Percentiles rank a stretch among this genome's conserved stretches.
These are phyloP conservation scores for Solidago caesia DNA, from an alignment of 129 eudicot genomes.

Conservation along the genomic window DNA sequence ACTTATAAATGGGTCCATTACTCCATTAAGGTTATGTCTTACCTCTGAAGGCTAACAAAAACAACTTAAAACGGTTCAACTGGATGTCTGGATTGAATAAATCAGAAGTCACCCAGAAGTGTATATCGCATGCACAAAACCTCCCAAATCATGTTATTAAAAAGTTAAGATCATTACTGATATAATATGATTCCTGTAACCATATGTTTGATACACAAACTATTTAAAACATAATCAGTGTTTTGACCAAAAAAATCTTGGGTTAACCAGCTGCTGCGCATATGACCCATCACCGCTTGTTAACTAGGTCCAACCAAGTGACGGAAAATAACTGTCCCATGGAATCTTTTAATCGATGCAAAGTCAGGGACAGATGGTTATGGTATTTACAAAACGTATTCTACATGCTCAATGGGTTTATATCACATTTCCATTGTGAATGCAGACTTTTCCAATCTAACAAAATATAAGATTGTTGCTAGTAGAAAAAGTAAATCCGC, in stretches of 20 bases:
- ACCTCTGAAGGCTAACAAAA: not conserved
- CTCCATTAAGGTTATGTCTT: not conserved
- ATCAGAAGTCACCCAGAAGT: not conserved
- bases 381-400: not conserved
- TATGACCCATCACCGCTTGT: not conserved
- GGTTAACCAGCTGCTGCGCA: too few relatives aligned
- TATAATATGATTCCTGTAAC: not conserved
- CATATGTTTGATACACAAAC: not conserved
- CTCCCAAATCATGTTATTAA: not conserved
- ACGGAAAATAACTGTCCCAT: not conserved
- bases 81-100: not conserved
- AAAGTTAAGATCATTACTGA: not conserved
- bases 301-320: not conserved
- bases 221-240: not conserved
- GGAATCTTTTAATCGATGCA: not conserved
- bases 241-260: not conserved
- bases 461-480: slow-evolving; percentile 27
- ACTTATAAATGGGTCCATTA: not conserved
- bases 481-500: slow-evolving; percentile 32
- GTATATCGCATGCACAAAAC: not conserved
- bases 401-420: slow-evolving; percentile 1
- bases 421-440: not conserved
- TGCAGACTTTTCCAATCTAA: slow-evolving; percentile 20
- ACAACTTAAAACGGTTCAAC: not conserved
- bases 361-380: not conserved